Conservation (phyloP, 257 asterid genomes). For the Fraxinus americana region DNA sequence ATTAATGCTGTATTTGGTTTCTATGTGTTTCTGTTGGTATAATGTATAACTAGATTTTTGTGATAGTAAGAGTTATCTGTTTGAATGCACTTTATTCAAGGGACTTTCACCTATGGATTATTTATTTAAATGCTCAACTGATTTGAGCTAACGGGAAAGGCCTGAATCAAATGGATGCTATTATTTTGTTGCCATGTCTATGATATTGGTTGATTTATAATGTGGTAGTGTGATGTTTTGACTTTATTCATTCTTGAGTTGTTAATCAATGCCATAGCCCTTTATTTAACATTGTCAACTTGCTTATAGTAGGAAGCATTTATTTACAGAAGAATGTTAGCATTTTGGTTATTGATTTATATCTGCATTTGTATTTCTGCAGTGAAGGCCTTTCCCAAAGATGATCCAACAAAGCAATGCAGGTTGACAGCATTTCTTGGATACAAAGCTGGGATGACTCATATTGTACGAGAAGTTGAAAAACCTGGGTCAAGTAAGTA, state of each 20-base stretch:
- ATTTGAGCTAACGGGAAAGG: background rate
- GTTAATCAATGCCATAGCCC: background rate
- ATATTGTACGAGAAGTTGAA: slow-evolving; percentile 81
- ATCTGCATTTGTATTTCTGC: slow-evolving; percentile 20
- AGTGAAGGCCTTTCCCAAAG: slow-evolving; percentile 92
- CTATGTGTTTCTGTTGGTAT: background rate
- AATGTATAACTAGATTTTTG: background rate
- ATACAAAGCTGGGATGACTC: slow-evolving; percentile 92
- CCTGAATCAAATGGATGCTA: background rate
- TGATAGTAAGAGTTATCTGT: background rate
- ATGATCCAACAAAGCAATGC: slow-evolving; percentile 62
- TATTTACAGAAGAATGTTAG: background rate
- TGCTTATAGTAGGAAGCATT: background rate
- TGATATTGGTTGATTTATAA: background rate
- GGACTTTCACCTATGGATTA: background rate
- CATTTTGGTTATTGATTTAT: background rate
- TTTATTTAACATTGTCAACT: background rate
- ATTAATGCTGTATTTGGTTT: background rate
- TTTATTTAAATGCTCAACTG: background rate
- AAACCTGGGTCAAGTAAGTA: slow-evolving; percentile 86
- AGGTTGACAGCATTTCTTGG: slow-evolving; percentile 78
- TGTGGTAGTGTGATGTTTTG: background rate
- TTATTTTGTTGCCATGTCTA: background rate
- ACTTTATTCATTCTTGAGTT: background rate
- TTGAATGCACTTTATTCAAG: background rate